These are phyloP conservation scores for Clonostachys sp. DNA, from an alignment of 2,329 filamentous ascomycete species.

Conservation along the genomic window DNA sequence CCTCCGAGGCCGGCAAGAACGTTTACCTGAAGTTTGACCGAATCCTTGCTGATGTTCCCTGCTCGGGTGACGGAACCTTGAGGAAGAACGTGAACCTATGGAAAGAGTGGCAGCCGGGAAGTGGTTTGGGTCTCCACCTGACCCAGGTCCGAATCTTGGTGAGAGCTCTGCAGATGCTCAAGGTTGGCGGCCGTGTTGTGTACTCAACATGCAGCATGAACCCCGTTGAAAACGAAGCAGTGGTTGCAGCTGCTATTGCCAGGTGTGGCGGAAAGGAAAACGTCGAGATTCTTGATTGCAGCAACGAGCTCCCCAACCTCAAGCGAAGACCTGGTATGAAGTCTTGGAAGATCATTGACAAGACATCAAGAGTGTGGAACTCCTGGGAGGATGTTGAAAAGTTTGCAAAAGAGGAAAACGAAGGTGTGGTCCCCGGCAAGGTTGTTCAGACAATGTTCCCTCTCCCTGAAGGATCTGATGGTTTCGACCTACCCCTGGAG, in stretches of 20 bases:
- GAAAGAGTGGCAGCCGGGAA: slow-evolving; percentile 90
- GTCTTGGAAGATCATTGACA: slow-evolving; percentile 89
- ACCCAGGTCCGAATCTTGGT: slow-evolving; percentile 89
- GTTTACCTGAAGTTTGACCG: slow-evolving; percentile 94
- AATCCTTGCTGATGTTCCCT: slow-evolving; percentile 93
- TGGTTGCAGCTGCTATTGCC: slow-evolving; percentile 82
- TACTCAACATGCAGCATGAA: slow-evolving; percentile 99
- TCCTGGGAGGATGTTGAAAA: slow-evolving; percentile 79
- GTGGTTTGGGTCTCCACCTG: slow-evolving; percentile 78
- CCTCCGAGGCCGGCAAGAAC: slow-evolving; percentile 50
- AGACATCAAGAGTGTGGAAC: slow-evolving; percentile 71
- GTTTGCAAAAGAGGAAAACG: slow-evolving; percentile 54
- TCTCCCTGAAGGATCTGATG: slow-evolving; percentile 43
- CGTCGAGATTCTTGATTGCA: slow-evolving; percentile 81
- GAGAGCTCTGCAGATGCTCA: slow-evolving; percentile 90
- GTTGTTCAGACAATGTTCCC: slow-evolving; percentile 84
- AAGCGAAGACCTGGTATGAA: slow-evolving; percentile 74
- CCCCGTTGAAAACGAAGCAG: slow-evolving; percentile 93
- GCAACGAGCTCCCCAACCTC: slow-evolving; percentile 69
- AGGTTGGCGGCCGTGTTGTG: slow-evolving; percentile 88
- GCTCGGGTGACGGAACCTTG: slow-evolving; percentile 89
- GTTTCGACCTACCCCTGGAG: slow-evolving; percentile 70
- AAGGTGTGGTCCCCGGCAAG: slow-evolving; percentile 54
- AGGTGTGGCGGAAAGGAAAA: slow-evolving; percentile 80
- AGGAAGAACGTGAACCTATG: slow-evolving; percentile 93